Evolutionary conservation across 805 yeast genomes (phyloP).

Genomic region (Zygosaccharomyces rouxii): DNA sequence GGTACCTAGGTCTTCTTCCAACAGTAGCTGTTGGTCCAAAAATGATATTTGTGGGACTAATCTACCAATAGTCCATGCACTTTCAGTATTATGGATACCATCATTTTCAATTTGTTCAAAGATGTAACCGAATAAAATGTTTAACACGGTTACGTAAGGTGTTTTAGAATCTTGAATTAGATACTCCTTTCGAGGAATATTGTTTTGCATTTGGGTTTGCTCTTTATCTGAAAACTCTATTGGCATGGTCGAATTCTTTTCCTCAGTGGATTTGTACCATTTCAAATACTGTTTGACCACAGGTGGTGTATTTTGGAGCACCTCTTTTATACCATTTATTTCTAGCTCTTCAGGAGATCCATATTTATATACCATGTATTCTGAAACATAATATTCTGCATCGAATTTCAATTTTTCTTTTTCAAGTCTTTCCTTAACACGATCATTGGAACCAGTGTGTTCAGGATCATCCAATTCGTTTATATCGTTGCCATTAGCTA

Average conservation of each 20-base stretch:
- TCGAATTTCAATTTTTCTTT: slow-evolving; percentile 76
- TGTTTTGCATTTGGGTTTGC: slow-evolving; percentile 57
- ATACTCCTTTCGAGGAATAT: slow-evolving; percentile 60
- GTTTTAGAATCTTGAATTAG: slow-evolving; percentile 49
- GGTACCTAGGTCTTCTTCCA: slow-evolving; percentile 23
- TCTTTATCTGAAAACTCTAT: slow-evolving; percentile 57
- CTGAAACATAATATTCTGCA: slow-evolving; percentile 84
- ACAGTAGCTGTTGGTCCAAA: slow-evolving; percentile 56
- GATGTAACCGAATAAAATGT: slow-evolving; percentile 65
- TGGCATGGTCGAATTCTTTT: slow-evolving; percentile 34
- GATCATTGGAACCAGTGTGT: slow-evolving; percentile 47
- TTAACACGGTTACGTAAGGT: slow-evolving; percentile 58
- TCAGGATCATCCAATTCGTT: slow-evolving; percentile 86
- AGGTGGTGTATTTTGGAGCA: slow-evolving; percentile 53
- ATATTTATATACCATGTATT: slow-evolving; percentile 56
- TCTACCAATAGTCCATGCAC: slow-evolving; percentile 93
- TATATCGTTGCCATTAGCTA: slow-evolving; percentile 83
- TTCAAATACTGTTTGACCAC: slow-evolving; percentile 40
- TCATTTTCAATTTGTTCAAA: slow-evolving; percentile 74
- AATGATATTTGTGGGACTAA: slow-evolving; percentile 71
- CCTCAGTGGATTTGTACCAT: slow-evolving; percentile 44
- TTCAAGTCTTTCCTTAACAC: slow-evolving; percentile 61
- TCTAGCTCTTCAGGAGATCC: slow-evolving; percentile 52
- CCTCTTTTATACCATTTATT: slow-evolving; percentile 38
- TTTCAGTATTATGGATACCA: slow-evolving; percentile 71